phyloP scores from a whole-genome alignment of 2,329 filamentous ascomycete species.

The Ceratocystis eucalypticola region DNA sequence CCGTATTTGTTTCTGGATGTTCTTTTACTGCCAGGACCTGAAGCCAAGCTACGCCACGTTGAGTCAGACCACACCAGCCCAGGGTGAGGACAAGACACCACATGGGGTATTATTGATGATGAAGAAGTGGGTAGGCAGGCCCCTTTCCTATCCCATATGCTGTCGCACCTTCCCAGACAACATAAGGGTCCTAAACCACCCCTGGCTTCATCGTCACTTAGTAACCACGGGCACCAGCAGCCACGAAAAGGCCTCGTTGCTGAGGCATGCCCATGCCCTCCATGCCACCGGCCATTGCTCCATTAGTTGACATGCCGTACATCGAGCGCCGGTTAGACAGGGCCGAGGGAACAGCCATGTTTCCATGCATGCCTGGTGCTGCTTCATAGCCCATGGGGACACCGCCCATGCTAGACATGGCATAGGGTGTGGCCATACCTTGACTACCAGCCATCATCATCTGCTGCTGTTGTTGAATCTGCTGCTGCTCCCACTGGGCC shows the following conservation, averaged over 20 bases:
- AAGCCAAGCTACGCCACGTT: too few relatives aligned
- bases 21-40: too few relatives aligned
- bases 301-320: constrained; percentile 1
- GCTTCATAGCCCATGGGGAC: not conserved
- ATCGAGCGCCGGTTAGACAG: not conserved
- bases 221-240: not conserved
- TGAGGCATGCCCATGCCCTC: not conserved
- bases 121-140: not conserved
- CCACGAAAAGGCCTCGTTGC: not conserved
- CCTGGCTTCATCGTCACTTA: not conserved
- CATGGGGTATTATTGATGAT: not conserved
- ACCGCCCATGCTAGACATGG: not conserved
- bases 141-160: not conserved
- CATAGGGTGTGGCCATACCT: not conserved
- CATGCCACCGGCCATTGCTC: not conserved
- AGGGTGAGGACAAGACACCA: not conserved
- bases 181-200: not conserved
- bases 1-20: not conserved
- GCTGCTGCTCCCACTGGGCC: constrained; percentile 24
- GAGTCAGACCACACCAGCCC: not conserved
- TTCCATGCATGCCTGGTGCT: not conserved
- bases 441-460: constrained; percentile 19
- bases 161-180: not conserved
- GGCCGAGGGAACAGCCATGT: not conserved
- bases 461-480: constrained; percentile 21